These are phyloP conservation scores for Kwoniella botswanensis DNA, from an alignment of 768 basidiomycete species.

Conservation along the genomic window DNA sequence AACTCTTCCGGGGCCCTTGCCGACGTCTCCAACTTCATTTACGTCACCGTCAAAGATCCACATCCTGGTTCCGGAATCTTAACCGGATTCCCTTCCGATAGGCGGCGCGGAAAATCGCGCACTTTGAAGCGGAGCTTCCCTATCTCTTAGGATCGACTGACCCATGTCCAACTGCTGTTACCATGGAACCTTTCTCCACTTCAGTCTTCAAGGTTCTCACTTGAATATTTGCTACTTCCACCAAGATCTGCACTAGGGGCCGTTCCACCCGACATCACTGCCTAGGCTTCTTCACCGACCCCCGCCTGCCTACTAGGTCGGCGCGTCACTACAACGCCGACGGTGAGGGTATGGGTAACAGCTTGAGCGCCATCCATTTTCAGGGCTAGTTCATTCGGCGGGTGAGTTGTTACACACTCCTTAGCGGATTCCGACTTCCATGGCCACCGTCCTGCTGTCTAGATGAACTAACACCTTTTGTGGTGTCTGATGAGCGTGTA, in stretches of 20 bases:
- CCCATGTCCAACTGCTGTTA: conserved; percentile 86
- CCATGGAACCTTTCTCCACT: conserved; percentile 87
- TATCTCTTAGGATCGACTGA: conserved; percentile 83
- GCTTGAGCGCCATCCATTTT: conserved; percentile 89
- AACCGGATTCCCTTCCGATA: conserved; percentile 80
- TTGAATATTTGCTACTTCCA: conserved; percentile 88
- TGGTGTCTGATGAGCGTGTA: conserved; percentile 83
- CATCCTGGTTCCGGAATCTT: conserved; percentile 78
- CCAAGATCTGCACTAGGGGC: conserved; percentile 86
- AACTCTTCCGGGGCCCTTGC: conserved; percentile 75
- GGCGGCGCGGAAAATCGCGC: conserved; percentile 68
- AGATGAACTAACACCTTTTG: conserved; percentile 84
- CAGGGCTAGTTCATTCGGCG: conserved; percentile 89
- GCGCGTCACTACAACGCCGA: conserved; percentile 69
- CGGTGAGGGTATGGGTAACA: conserved; percentile 83
- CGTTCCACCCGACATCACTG: conserved; percentile 74
- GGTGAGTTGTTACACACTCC: conserved; percentile 88
- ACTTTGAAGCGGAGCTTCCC: conserved; percentile 75
- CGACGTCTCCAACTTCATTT: conserved; percentile 69
- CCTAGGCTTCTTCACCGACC: conserved; percentile 79
- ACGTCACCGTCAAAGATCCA: conserved; percentile 66
- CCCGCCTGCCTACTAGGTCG: conserved; percentile 69
- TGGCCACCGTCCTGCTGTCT: conserved; percentile 87
- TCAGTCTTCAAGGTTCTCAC: conserved; percentile 85
- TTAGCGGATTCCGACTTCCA: conserved; percentile 84